Conservation (phyloP, 352 stramenopile genomes). For the Plasmopara halstedii region DNA sequence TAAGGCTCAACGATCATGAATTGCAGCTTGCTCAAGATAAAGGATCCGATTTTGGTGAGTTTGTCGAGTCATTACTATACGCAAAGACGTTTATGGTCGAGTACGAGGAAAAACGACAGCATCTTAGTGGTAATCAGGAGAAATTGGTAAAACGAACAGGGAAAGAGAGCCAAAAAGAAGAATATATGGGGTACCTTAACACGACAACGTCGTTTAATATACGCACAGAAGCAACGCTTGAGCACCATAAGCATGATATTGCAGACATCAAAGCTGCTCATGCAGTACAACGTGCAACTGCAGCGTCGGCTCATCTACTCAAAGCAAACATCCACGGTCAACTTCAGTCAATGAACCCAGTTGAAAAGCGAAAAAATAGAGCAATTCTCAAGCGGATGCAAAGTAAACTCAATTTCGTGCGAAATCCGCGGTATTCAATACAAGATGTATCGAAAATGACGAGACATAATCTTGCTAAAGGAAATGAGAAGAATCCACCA, state of each 20-base stretch:
- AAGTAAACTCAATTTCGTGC: conserved; percentile 62
- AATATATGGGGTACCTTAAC: conserved; percentile 42
- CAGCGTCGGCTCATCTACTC: background rate
- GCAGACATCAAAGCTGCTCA: conserved; percentile 30
- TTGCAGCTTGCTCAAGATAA: conserved; percentile 7
- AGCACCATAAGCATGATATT: conserved; percentile 36
- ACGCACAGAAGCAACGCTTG: conserved; percentile 44
- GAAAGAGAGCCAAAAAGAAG: conserved; percentile 6
- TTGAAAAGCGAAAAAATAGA: conserved; percentile 52
- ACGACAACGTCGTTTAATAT: conserved; percentile 37
- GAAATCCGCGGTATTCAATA: conserved; percentile 50
- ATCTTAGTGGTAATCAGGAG: conserved; percentile 45
- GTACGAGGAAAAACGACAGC: conserved; percentile 33
- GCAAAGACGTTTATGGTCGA: conserved; percentile 49
- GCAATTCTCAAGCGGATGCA: conserved; percentile 71
- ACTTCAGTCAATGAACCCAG: conserved; percentile 31
- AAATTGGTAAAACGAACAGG: conserved; percentile 6
- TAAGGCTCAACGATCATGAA: conserved; percentile 39
- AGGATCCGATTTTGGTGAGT: conserved; percentile 30
- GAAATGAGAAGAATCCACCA: background rate
- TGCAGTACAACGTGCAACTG: conserved; percentile 1
- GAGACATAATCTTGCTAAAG: background rate
- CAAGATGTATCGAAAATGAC: conserved; percentile 1
- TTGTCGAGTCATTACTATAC: conserved; percentile 39
- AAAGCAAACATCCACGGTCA: background rate